These are phyloP conservation scores for Colletotrichum falcatum DNA, from an alignment of 2,329 filamentous ascomycete genomes.

Conservation along the genomic window DNA sequence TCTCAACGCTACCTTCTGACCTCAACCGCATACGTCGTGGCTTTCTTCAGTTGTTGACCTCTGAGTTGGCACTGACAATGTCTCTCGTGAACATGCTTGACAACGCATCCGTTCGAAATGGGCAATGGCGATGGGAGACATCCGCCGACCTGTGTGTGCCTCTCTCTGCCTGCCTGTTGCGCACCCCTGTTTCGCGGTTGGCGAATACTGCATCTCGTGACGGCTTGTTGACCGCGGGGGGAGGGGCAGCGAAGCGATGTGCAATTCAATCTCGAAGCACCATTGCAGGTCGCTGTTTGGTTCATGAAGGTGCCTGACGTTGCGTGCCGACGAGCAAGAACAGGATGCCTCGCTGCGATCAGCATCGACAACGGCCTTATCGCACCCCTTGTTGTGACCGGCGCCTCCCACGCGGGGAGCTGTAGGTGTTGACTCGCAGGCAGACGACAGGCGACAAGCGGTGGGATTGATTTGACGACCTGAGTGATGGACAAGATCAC, in stretches of 20 bases:
- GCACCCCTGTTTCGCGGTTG: conserved; percentile 13
- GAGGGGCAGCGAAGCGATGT: conserved; percentile 29
- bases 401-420: conserved; percentile 8
- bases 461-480: conserved; percentile 27
- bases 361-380: conserved; percentile 10
- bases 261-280: conserved; percentile 20
- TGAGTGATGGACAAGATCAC: conserved; percentile 46
- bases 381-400: conserved; percentile 2
- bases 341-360: conserved; percentile 13
- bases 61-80: conserved; percentile 33
- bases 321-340: neutral
- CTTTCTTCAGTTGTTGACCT: conserved; percentile 14
- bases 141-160: conserved; percentile 15
- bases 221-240: conserved; percentile 21
- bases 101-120: conserved; percentile 7
- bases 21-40: conserved; percentile 32
- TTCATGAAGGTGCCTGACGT: neutral
- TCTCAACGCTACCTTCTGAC: conserved; percentile 36
- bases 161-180: conserved; percentile 17
- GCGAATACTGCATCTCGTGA: conserved; percentile 31
- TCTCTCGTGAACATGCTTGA: conserved; percentile 33
- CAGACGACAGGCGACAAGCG: conserved; percentile 21
- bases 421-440: neutral
- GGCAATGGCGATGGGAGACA: neutral
- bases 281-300: conserved; percentile 17